Base-by-base conservation (phyloP, 1,139 yeast genomes). In the Blastobotrys aristatus region DNA sequence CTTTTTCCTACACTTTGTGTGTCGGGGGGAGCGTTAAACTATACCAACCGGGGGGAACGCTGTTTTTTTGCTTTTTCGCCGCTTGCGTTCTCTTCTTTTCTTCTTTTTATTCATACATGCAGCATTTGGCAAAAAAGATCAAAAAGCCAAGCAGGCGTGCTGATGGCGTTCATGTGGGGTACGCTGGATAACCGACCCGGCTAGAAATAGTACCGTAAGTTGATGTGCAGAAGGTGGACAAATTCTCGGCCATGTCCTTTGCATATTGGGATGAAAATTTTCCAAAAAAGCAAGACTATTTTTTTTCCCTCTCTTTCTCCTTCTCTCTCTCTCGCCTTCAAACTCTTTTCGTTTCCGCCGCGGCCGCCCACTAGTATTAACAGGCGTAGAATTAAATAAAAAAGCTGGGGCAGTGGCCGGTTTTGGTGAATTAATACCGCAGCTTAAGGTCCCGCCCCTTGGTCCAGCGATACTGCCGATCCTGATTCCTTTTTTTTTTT, bases 211-310 rank as follows among this genome's bases (percentile, higher is more conserved):
- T 26, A 7, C 29, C 11, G 29, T 26, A 7, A 7, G 29, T 26
- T n/a, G 36, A 8, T 14, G 13, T 33, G 16, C 6, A 16, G 5
- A 20, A 13, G 21, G 13, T 7, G 16, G 16, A 16, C 6, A 20
- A 33, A 16, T 33, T 14, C 18, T 35, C 39, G 39, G 39, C 17
- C 39, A 35, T 35, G 39, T 35, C 39, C 39, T 35, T 35, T 35
- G 39, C 39, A 35, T 35, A 24, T 14, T 30, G 33, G 13, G 13
- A 30, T 7, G 13, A 14, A 13, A n/a, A 7, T 30, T 30, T 13
- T 7, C 13, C n/a, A 30, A 30, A 30, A 30, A 30, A 30, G 17
- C 21, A 33, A 17, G 8, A 13, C 10, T 5, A 14, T 7, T 11
- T 30, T 30, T 30, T n/a, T n/a, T n/a, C 16, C 13, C 32, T 30